These are phyloP conservation scores for Schrenkiella parvula DNA, from an alignment of 345 rosid species.

Conservation along the genomic window DNA sequence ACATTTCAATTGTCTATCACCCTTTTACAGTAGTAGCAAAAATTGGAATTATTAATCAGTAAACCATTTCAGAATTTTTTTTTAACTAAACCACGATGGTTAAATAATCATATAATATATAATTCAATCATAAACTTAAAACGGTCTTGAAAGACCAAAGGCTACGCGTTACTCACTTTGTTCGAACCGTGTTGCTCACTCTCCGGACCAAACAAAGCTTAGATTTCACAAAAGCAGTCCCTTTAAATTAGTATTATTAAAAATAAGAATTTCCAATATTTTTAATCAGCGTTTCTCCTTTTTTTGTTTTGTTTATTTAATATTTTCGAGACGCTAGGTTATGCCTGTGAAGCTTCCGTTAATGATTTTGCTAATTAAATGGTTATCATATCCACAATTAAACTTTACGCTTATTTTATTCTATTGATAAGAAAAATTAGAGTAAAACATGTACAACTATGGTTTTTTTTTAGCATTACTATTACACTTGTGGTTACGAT, in stretches of 20 bases:
- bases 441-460: background rate
- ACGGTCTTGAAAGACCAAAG: background rate
- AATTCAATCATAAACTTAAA: background rate
- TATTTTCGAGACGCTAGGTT: background rate
- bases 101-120: background rate
- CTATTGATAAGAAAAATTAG: background rate
- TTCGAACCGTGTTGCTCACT: constrained; percentile 24
- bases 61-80: background rate
- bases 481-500: background rate
- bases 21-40: background rate
- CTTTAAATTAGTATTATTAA: background rate
- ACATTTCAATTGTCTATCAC: too few relatives aligned
- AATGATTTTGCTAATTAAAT: background rate
- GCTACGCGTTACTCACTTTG: constrained; percentile 15
- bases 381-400: background rate
- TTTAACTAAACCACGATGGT: background rate
- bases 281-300: background rate
- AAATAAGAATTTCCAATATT: background rate
- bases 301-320: background rate
- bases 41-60: background rate
- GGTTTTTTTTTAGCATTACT: background rate
- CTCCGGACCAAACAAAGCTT: constrained; percentile 17
- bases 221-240: constrained; percentile 3
- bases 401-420: background rate
- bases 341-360: background rate